Evolutionary conservation across 208 protist genomes (phyloP).

Genomic region (Trypanosomatidae sp.): DNA sequence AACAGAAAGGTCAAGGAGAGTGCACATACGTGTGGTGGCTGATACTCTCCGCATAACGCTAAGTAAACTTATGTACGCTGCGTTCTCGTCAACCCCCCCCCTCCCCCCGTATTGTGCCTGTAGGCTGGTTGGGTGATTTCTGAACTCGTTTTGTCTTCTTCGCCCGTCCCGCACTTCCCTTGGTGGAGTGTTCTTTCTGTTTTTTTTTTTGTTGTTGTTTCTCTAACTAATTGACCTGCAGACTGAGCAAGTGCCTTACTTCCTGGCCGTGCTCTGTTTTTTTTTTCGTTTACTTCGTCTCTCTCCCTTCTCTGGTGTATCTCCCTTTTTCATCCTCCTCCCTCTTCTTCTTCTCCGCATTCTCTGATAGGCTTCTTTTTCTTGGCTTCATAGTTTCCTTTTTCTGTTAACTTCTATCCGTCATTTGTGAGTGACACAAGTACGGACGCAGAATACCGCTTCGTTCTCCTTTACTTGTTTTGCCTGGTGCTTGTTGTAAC

Average conservation of each 20-base stretch:
- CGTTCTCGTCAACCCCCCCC: not conserved
- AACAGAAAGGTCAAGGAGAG: not conserved
- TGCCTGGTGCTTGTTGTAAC: not conserved
- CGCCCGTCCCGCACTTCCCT: not conserved
- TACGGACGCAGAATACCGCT: not conserved
- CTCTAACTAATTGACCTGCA: not conserved
- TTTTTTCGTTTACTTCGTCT: constrained; percentile 12
- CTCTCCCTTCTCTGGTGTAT: not conserved
- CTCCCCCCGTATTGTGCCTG: too few relatives aligned
- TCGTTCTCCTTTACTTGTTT: not conserved
- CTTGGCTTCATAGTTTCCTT: not conserved
- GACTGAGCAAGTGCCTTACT: not conserved
- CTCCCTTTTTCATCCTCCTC: not conserved
- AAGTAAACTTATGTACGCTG: not conserved
- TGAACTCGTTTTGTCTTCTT: too few relatives aligned
- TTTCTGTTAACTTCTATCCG: not conserved
- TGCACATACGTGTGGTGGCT: not conserved
- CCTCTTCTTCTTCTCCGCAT: not conserved
- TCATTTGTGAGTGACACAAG: not conserved
- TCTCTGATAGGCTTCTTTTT: not conserved
- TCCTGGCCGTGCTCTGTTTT: not conserved
- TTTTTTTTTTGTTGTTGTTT: not conserved
- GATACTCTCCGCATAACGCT: not conserved
- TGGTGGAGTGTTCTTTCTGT: not conserved
- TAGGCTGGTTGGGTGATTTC: not conserved